phyloP scores from a whole-genome alignment of 176 grass and related monocot genomes.

The Bromus sterilis region DNA sequence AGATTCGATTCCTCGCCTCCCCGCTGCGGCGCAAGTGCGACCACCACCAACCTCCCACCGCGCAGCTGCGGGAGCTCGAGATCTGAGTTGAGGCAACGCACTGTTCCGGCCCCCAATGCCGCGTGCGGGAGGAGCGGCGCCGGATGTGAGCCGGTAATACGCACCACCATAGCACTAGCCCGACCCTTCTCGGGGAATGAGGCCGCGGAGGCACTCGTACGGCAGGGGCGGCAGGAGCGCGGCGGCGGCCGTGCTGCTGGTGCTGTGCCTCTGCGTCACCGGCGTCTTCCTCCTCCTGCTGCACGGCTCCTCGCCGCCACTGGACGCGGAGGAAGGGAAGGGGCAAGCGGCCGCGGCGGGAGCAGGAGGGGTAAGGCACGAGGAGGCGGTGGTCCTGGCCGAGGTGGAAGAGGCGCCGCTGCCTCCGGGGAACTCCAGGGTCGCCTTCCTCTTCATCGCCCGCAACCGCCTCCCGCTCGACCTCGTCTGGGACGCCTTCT shows the following conservation, averaged over 20 bases:
- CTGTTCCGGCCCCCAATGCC: background rate
- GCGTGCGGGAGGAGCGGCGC: background rate
- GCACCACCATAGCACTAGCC: background rate
- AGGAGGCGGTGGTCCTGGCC: background rate
- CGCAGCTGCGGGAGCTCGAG: background rate
- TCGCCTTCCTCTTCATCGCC: constrained; percentile 93
- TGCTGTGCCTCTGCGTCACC: constrained; percentile 41
- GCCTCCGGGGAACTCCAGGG: constrained; percentile 42
- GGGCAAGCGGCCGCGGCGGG: background rate
- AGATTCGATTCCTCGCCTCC: constrained; percentile 19
- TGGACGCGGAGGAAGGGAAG: background rate
- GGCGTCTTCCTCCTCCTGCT: constrained; percentile 22
- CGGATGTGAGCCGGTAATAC: background rate
- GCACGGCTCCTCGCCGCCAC: constrained; percentile 21
- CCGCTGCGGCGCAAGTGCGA: background rate
- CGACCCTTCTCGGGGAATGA: constrained; percentile 14
- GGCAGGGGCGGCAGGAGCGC: constrained; percentile 19
- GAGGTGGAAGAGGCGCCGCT: constrained; percentile 57
- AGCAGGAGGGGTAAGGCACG: background rate
- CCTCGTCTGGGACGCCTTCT: constrained; percentile 91
- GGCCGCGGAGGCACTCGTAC: constrained; percentile 28
- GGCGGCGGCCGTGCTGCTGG: constrained; percentile 13
- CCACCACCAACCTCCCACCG: background rate
- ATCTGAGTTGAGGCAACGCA: background rate
- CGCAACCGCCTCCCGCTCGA: constrained; percentile 93